These are phyloP conservation scores for Ophiostoma sp. DNA, from an alignment of 2,329 filamentous ascomycete species.

Conservation along the genomic window DNA sequence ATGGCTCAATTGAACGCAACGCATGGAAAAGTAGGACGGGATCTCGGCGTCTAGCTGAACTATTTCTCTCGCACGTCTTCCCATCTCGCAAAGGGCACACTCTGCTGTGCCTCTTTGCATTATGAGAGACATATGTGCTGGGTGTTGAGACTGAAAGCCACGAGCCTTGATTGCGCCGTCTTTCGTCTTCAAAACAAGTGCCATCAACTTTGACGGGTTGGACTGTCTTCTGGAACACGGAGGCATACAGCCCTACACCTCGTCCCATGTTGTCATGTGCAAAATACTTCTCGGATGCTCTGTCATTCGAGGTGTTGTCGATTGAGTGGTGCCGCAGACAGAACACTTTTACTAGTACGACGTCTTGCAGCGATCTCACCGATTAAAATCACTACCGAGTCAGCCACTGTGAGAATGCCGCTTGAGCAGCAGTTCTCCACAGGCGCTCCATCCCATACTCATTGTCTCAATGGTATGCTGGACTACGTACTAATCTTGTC, in stretches of 20 bases:
- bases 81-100: constrained; percentile 48
- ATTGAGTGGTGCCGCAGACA: constrained; percentile 50
- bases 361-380: constrained; percentile 51
- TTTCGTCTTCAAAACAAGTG: constrained; percentile 76
- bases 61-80: constrained; percentile 61
- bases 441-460: constrained; percentile 58
- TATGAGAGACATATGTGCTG: constrained; percentile 41
- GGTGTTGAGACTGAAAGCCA: constrained; percentile 74
- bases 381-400: constrained; percentile 81
- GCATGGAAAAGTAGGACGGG: neutral
- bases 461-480: constrained; percentile 57
- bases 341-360: constrained; percentile 9
- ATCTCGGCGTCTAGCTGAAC: constrained; percentile 62
- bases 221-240: constrained; percentile 5
- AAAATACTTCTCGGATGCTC: constrained; percentile 43
- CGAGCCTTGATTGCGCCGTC: constrained; percentile 27
- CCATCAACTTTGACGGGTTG: constrained; percentile 40
- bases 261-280: constrained; percentile 19
- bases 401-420: constrained; percentile 86
- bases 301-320: constrained; percentile 64
- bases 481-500: constrained; percentile 72
- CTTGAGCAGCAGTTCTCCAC: constrained; percentile 88
- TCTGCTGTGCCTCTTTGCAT: neutral
- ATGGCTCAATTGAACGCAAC: neutral
- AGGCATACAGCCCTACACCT: neutral